Evolutionary conservation across 108 stramenopile species (phyloP), one percentile per base, ranked within the genome.

Genomic region (Nitzschia palea): DNA sequence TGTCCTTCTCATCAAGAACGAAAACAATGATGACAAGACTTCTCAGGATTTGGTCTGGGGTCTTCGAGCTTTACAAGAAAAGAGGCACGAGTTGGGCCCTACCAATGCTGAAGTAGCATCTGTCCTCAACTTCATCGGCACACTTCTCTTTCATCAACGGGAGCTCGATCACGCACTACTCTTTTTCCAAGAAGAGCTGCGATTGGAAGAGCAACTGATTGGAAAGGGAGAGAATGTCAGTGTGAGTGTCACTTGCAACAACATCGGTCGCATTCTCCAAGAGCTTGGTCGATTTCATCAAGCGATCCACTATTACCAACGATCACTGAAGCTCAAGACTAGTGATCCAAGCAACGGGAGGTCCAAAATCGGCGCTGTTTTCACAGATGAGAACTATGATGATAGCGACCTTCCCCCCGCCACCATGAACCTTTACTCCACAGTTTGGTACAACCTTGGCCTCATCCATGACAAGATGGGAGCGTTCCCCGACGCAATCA

Each of bases 391-490:
- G 9, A 45, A 33, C 17, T n/a, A 20, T 20, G 15, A 17, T 3
- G 65, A 28, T 53, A 31, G 22, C 17, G 45, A 54, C 12, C 43
- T 71, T 18, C 60, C 70, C 1, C 12, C 63, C 5, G 73, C 71
- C 9, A 52, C 68, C 36, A 59, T 73, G 51, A 82, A 82, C 43
- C 50, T 82, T 15, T 82, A 71, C 50, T 70, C 73, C 30, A 82
- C 81, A 1, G 78, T 82, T 2, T 82, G 76, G 72, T 82, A 82
- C 72, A 82, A 82, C 60, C 65, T 82, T 8, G 81, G 81, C 20
- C 51, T 82, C 23, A 82, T 82, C 36, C 72, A 78, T 32, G 81
- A 77, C 53, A 72, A 69, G 63, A 73, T 74, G 62, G 73, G 73
- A 40, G 37, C 77, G 20, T 72, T 55, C 58, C 44, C 43, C 1